phyloP scores from a whole-genome alignment of 768 basidiomycete species.

The Boletus subcaerulescens region DNA sequence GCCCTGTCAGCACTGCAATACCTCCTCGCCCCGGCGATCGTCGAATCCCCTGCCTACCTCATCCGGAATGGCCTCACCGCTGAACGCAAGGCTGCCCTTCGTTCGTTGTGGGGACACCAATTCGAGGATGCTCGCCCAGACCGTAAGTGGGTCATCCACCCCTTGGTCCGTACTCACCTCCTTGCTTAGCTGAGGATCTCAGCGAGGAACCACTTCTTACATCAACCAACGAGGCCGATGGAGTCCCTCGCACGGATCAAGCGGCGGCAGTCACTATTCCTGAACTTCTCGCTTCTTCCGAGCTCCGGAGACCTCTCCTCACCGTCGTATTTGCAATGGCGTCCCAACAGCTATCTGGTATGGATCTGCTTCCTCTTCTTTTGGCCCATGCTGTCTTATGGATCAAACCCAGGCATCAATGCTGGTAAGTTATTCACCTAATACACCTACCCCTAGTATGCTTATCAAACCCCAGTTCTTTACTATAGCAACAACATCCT shows the following conservation, averaged over 20 bases:
- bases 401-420: constrained; percentile 58
- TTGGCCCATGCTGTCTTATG: neutral
- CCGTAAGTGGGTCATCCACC: constrained; percentile 16
- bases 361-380: constrained; percentile 2
- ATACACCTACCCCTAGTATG: neutral
- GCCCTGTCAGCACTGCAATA: constrained; percentile 56
- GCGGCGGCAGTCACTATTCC: constrained; percentile 46
- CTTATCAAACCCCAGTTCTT: constrained; percentile 50
- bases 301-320: constrained; percentile 59
- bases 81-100: constrained; percentile 44
- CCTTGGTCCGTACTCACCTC: constrained; percentile 1
- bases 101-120: constrained; percentile 53
- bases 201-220: constrained; percentile 28
- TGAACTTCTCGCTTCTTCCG: constrained; percentile 48
- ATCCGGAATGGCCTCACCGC: constrained; percentile 45
- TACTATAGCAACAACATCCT: constrained; percentile 92
- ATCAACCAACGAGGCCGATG: constrained; percentile 13
- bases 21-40: constrained; percentile 48
- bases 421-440: constrained; percentile 44
- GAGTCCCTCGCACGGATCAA: constrained; percentile 16
- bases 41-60: constrained; percentile 76
- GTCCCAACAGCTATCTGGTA: constrained; percentile 78
- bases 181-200: constrained; percentile 22
- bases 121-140: constrained; percentile 26
- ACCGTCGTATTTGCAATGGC: constrained; percentile 71